phyloP scores from a whole-genome alignment of 257 asterid genomes.

The Solanum virginianum region DNA sequence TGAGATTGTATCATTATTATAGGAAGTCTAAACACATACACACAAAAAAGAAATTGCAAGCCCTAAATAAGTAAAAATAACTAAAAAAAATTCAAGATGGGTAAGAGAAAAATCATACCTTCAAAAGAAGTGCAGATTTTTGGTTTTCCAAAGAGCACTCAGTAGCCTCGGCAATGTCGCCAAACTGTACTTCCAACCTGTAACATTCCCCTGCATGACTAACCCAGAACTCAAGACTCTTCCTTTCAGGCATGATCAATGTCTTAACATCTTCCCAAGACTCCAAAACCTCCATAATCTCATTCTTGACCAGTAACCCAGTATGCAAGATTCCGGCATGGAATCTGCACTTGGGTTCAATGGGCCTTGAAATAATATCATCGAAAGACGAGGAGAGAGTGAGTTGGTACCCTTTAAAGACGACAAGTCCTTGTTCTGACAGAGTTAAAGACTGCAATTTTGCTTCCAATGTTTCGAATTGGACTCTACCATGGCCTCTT shows the following conservation, averaged over 20 bases:
- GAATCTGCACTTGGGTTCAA: constrained; percentile 37
- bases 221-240: constrained; percentile 41
- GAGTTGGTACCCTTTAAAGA: constrained; percentile 42
- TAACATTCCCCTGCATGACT: constrained; percentile 24
- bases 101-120: constrained; percentile 28
- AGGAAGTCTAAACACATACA: neutral
- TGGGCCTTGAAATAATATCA: constrained; percentile 50
- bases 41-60: neutral
- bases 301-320: constrained; percentile 40
- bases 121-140: constrained; percentile 40
- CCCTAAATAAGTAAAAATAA: neutral
- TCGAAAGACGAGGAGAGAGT: constrained; percentile 30
- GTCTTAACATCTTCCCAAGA: constrained; percentile 40
- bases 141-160: constrained; percentile 27
- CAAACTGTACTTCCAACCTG: constrained; percentile 66
- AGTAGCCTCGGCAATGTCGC: constrained; percentile 48
- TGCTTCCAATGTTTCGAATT: constrained; percentile 43
- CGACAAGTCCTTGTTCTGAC: constrained; percentile 28
- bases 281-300: constrained; percentile 49
- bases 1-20: neutral
- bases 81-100: neutral
- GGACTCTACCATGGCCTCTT: constrained; percentile 76
- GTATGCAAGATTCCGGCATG: constrained; percentile 27
- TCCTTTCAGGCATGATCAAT: constrained; percentile 82
- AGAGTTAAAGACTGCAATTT: constrained; percentile 36